A percentile compares a stretch with the other conserved stretches of the same genome.
phyloP scores from a whole-genome alignment of 306 rosid species.

The Dalbergia oliveri region DNA sequence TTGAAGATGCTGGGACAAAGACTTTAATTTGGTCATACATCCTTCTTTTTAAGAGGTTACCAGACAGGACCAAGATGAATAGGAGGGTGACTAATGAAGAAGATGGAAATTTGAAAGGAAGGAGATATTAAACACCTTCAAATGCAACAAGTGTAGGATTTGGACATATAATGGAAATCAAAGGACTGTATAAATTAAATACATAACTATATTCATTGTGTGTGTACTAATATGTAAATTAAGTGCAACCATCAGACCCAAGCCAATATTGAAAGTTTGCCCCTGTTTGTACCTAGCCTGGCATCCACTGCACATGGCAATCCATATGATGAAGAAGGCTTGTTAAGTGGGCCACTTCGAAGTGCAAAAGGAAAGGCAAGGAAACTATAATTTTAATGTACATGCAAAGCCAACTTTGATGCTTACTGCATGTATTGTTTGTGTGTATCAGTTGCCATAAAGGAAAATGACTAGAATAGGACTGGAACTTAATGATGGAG shows the following conservation, averaged over 20 bases:
- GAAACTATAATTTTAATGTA: neutral
- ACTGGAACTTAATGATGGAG: conserved; percentile 1
- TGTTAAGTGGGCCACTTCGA: conserved; percentile 9
- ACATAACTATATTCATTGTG: neutral
- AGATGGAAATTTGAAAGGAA: no score
- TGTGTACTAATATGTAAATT: neutral
- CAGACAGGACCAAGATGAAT: no score
- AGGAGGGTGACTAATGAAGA: no score
- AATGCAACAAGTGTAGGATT: no score
- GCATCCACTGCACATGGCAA: conserved; percentile 19
- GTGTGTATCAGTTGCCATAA: conserved; percentile 15
- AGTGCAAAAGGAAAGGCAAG: neutral
- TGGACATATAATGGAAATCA: no score
- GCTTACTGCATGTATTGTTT: conserved; percentile 13
- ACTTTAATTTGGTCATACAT: no score
- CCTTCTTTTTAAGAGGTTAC: no score
- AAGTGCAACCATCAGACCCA: neutral
- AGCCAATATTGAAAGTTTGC: neutral
- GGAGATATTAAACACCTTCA: no score
- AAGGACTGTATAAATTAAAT: neutral
- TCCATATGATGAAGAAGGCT: neutral
- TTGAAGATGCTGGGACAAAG: no score
- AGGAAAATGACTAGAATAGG: conserved; percentile 24
- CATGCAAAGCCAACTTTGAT: neutral
- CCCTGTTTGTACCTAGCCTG: neutral